phyloP scores from a whole-genome alignment of 208 protist species.

The Crithidia mellificae region DNA sequence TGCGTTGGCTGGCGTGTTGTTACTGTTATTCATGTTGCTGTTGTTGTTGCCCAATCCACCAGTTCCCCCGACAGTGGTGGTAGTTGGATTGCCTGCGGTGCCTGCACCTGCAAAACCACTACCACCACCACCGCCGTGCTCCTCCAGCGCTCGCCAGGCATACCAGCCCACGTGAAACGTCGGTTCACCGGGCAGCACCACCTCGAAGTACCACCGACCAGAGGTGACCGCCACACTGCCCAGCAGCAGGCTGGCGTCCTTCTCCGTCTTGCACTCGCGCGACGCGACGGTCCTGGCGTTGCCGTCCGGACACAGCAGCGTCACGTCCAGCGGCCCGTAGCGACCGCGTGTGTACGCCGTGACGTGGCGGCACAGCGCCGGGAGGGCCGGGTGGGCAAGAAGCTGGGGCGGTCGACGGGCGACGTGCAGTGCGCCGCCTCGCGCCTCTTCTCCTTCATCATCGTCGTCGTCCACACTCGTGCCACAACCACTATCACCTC shows the following conservation, averaged over 20 bases:
- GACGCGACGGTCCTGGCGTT: conserved; percentile 31
- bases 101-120: too few species aligned
- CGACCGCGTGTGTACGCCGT: conserved; percentile 38
- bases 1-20: background rate
- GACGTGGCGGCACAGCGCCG: conserved; percentile 11
- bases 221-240: conserved; percentile 70
- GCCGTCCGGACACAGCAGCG: conserved; percentile 41
- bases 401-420: background rate
- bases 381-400: conserved; percentile 20
- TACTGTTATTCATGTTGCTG: background rate
- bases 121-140: conserved; percentile 20
- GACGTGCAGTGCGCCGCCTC: too few species aligned
- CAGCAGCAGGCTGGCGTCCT: conserved; percentile 59
- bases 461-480: background rate
- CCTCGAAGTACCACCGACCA: conserved; percentile 91
- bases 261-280: conserved; percentile 42
- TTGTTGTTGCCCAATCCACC: too few species aligned
- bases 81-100: too few species aligned
- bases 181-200: conserved; percentile 45
- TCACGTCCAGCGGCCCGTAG: conserved; percentile 62
- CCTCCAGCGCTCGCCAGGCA: conserved; percentile 31
- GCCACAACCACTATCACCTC: too few species aligned
- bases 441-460: background rate
- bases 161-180: conserved; percentile 66
- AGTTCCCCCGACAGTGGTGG: too few species aligned